phyloP scores from a whole-genome alignment of 1,284 basidiomycete genomes.

The Tausonia pullulans region DNA sequence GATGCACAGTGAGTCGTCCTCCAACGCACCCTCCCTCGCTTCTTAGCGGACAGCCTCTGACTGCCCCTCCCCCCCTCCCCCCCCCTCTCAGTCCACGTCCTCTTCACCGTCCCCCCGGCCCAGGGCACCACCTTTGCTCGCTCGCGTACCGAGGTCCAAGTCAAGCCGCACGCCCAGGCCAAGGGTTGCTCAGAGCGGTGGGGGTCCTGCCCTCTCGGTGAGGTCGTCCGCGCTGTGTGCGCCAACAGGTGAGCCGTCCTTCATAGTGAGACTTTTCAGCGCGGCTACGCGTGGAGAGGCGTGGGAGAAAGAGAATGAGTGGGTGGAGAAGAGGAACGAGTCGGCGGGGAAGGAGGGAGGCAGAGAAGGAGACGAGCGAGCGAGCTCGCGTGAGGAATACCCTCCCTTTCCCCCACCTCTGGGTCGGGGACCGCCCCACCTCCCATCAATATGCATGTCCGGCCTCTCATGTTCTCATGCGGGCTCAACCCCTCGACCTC shows the following conservation, averaged over 20 bases:
- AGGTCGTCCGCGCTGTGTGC: constrained; percentile 10
- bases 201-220: constrained; percentile 7
- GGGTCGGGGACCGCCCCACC: too few relatives aligned
- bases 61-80: neutral
- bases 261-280: neutral
- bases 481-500: too few relatives aligned
- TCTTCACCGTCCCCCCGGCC: constrained; percentile 9
- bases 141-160: neutral
- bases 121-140: constrained; percentile 6
- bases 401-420: too few relatives aligned
- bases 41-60: too few relatives aligned
- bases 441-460: too few relatives aligned
- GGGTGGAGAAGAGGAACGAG: too few relatives aligned
- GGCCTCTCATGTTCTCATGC: too few relatives aligned
- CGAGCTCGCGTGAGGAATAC: too few relatives aligned
- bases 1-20: neutral
- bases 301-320: too few relatives aligned
- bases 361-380: too few relatives aligned
- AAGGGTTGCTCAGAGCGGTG: constrained; percentile 5
- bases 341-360: too few relatives aligned
- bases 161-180: constrained; percentile 8
- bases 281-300: neutral
- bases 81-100: constrained; percentile 4
- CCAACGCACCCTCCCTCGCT: neutral
- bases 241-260: neutral